Evolutionary conservation across 164 flowering plant genomes (phyloP).

Genomic region (Santalum album): DNA sequence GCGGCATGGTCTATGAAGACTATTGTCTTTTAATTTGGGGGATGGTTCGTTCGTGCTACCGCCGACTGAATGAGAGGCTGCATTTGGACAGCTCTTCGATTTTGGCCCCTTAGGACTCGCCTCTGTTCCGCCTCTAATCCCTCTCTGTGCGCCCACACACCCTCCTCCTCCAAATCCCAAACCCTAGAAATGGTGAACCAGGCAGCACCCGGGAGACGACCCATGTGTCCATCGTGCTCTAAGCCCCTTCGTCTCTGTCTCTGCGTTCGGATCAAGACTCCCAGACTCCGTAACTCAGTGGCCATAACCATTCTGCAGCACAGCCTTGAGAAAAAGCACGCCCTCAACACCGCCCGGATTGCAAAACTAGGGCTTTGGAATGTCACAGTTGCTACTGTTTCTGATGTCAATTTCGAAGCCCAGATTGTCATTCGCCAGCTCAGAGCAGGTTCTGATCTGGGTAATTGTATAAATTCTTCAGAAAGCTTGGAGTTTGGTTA

Average conservation of each 20-base stretch:
- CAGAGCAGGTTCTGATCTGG: constrained; percentile 5
- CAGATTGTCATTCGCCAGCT: constrained; percentile 30
- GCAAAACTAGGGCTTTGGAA: constrained; percentile 63
- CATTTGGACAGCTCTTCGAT: no score
- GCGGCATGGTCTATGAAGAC: no score
- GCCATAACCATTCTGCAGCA: constrained; percentile 69
- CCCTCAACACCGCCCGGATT: constrained; percentile 68
- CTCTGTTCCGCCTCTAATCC: not conserved
- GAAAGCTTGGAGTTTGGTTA: constrained; percentile 5
- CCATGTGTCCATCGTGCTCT: constrained; percentile 50
- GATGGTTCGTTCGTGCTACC: no score
- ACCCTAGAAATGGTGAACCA: constrained; percentile 28
- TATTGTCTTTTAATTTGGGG: no score
- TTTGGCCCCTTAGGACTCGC: no score
- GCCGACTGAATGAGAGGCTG: no score
- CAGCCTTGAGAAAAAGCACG: constrained; percentile 58
- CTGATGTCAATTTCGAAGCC: constrained; percentile 51
- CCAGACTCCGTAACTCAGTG: constrained; percentile 38
- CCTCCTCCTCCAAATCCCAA: constrained; percentile 13
- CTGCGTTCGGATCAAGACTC: constrained; percentile 43
- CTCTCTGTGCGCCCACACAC: constrained; percentile 2
- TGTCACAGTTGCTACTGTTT: constrained; percentile 35
- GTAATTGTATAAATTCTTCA: constrained; percentile 5
- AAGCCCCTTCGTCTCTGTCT: constrained; percentile 57
- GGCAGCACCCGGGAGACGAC: constrained; percentile 43